phyloP scores from a whole-genome alignment of 78 protist species.

The Tieghemostelium lacteum region DNA sequence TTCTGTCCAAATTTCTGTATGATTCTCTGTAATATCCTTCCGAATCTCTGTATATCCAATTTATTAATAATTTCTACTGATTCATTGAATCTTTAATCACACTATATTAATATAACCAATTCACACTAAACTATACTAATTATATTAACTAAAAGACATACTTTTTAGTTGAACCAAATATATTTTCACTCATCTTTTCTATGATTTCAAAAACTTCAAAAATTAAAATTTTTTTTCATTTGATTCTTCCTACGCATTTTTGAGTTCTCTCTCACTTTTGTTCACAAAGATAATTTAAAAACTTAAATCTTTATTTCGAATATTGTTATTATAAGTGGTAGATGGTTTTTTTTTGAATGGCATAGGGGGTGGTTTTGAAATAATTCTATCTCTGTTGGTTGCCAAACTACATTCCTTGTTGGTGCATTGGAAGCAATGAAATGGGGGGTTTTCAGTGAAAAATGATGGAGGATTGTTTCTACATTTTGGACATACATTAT shows the following conservation, averaged over 20 bases:
- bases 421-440: conserved; percentile 72
- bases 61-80: conserved; percentile 52
- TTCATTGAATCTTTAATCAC: conserved; percentile 72
- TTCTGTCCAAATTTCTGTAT: conserved; percentile 60
- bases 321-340: background rate
- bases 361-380: background rate
- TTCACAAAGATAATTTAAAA: background rate
- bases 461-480: conserved; percentile 74
- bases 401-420: conserved; percentile 19
- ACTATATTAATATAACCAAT: background rate
- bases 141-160: background rate
- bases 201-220: too few species aligned
- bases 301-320: background rate
- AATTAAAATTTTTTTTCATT: too few species aligned
- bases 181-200: background rate
- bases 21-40: conserved; percentile 45
- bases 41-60: conserved; percentile 43
- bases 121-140: background rate
- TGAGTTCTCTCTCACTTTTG: too few species aligned
- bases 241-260: too few species aligned
- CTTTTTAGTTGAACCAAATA: conserved; percentile 17
- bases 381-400: conserved; percentile 13
- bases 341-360: too few species aligned
- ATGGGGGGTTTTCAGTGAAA: conserved; percentile 14
- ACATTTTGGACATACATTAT: conserved; percentile 71